Conservation (phyloP, 176 grass and related monocot genomes). For the Hsuehochloa calcarea region DNA sequence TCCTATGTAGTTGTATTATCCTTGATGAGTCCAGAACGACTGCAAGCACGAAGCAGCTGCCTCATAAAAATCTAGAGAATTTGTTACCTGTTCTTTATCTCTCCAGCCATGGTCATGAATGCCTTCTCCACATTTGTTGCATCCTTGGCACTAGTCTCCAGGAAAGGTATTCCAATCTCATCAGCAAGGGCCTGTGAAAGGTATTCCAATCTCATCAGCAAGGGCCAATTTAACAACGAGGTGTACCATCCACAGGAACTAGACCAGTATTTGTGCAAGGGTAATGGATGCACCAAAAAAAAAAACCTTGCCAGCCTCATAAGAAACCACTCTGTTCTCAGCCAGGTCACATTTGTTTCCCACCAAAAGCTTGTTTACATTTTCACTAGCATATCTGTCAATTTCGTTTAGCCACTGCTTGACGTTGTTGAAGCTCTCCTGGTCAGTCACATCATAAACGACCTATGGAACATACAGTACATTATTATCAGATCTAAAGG, state of each 20-base stretch:
- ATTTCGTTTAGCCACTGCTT: slow-evolving; percentile 81
- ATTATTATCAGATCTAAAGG: not conserved
- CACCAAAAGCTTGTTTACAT: slow-evolving; percentile 78
- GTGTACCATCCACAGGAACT: not conserved
- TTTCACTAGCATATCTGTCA: slow-evolving; percentile 69
- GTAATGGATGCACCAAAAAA: not conserved
- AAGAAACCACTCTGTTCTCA: slow-evolving; percentile 60
- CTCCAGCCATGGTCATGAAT: slow-evolving; percentile 69
- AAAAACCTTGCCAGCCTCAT: slow-evolving; percentile 64
- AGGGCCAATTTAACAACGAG: slow-evolving; percentile 11
- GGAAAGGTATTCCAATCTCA: slow-evolving; percentile 72
- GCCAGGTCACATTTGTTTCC: slow-evolving; percentile 65
- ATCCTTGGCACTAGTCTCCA: slow-evolving; percentile 81
- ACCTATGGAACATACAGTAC: slow-evolving; percentile 35
- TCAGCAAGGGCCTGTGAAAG: slow-evolving; percentile 54
- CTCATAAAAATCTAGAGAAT: not conserved
- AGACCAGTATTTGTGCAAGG: not conserved
- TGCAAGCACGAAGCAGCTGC: not conserved
- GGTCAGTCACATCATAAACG: slow-evolving; percentile 75
- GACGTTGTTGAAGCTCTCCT: slow-evolving; percentile 76
- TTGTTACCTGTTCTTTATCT: slow-evolving; percentile 62
- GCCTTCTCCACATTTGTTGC: slow-evolving; percentile 76
- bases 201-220: slow-evolving; percentile 62
- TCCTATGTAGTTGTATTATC: not conserved
- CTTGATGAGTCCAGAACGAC: not conserved